Conservation (phyloP, 495 filamentous ascomycete species). For the Aspergillus cavernicola region DNA sequence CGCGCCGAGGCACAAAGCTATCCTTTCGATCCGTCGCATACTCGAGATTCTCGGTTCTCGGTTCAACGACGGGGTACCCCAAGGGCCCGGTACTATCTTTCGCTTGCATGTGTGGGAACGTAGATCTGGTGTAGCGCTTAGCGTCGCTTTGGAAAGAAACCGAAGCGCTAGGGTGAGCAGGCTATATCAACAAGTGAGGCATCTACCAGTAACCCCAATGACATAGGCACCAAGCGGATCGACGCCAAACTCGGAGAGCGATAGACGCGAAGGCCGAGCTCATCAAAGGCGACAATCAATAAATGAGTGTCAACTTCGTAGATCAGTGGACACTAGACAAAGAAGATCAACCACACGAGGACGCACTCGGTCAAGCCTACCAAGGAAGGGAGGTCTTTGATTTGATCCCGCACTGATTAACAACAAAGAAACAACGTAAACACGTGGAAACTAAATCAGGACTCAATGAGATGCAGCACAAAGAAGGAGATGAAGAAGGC, state of each 20-base stretch:
- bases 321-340: too few relatives aligned
- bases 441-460: background rate
- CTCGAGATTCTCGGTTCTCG: slow-evolving; percentile 15
- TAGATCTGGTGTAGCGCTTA: background rate
- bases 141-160: background rate
- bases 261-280: background rate
- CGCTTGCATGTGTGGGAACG: slow-evolving; percentile 5
- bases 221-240: background rate
- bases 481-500: background rate
- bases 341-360: background rate
- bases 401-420: background rate
- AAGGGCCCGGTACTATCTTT: slow-evolving; percentile 14
- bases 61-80: slow-evolving; percentile 3
- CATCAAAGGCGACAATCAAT: background rate
- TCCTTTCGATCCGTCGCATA: slow-evolving; percentile 12
- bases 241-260: background rate
- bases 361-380: background rate
- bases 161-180: background rate
- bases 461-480: background rate
- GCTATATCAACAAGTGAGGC: background rate
- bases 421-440: slow-evolving; percentile 3
- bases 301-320: too few relatives aligned
- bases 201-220: background rate
- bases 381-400: background rate
- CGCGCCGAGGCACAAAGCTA: slow-evolving; percentile 24